A percentile compares a stretch with the other conserved stretches of the same genome.
phyloP scores from a whole-genome alignment of 2,329 filamentous ascomycete genomes.

The Pseudogymnoascus sp. region DNA sequence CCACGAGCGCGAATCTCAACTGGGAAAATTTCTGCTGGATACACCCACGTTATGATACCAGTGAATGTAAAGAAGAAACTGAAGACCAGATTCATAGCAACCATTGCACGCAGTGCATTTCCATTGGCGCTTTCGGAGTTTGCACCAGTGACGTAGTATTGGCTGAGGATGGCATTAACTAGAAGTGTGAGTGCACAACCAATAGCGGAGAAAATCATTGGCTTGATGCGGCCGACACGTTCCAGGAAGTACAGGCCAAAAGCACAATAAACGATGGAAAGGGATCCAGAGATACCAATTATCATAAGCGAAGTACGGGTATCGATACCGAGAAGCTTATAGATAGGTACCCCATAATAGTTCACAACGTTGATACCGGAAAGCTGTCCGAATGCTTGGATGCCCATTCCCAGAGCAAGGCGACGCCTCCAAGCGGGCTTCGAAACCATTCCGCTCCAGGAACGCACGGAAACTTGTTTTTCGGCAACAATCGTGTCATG shows the following conservation, averaged over 20 bases:
- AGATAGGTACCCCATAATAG: slow-evolving; percentile 29
- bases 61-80: slow-evolving; percentile 40
- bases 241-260: slow-evolving; percentile 26
- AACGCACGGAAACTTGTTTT: slow-evolving; percentile 31
- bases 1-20: slow-evolving; percentile 51
- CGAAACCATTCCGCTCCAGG: slow-evolving; percentile 36
- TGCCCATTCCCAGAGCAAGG: slow-evolving; percentile 37
- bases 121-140: slow-evolving; percentile 36
- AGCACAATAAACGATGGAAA: slow-evolving; percentile 38
- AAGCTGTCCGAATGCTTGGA: slow-evolving; percentile 41
- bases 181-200: slow-evolving; percentile 45
- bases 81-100: slow-evolving; percentile 45
- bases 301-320: slow-evolving; percentile 40
- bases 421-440: slow-evolving; percentile 37
- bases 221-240: slow-evolving; percentile 27
- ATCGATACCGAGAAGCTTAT: slow-evolving; percentile 28
- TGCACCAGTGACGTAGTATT: slow-evolving; percentile 31
- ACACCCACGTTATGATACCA: slow-evolving; percentile 48
- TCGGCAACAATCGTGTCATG: slow-evolving; percentile 50
- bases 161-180: slow-evolving; percentile 43
- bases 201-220: slow-evolving; percentile 36
- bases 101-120: slow-evolving; percentile 43
- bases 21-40: slow-evolving; percentile 52
- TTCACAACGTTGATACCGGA: slow-evolving; percentile 40
- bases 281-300: slow-evolving; percentile 41